Percentiles rank a stretch among this genome's conserved stretches.
Conservation (phyloP, 192 early-diverging fungal genomes). For the Podila clonocystis region DNA sequence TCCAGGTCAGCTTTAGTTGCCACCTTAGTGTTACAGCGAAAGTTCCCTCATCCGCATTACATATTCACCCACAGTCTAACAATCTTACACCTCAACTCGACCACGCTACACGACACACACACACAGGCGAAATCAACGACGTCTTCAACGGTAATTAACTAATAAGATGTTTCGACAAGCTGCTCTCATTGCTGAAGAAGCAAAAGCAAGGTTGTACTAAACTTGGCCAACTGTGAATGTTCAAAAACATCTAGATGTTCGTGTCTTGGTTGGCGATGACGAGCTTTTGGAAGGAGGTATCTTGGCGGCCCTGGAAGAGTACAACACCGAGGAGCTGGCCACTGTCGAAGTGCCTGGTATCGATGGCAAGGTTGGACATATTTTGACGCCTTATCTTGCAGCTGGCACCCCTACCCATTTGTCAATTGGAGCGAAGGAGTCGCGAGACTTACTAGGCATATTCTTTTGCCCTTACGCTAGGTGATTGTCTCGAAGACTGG, state of each 20-base stretch:
- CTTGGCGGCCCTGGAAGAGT: constrained; percentile 74
- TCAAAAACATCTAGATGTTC: constrained; percentile 74
- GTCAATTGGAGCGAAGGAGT: neutral
- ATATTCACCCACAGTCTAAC: too few species aligned
- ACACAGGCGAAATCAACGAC: constrained; percentile 83
- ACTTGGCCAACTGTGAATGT: too few species aligned
- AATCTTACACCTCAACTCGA: neutral
- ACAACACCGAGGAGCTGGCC: constrained; percentile 87
- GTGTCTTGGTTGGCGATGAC: constrained; percentile 84
- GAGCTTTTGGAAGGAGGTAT: constrained; percentile 75
- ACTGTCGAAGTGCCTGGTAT: constrained; percentile 74
- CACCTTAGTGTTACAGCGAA: neutral
- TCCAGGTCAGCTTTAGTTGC: constrained; percentile 69
- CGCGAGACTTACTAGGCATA: neutral
- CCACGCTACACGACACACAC: neutral
- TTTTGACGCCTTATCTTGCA: neutral
- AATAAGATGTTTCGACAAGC: neutral
- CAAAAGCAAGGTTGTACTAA: too few species aligned
- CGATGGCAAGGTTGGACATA: constrained; percentile 58
- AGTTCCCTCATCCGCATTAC: too few species aligned
- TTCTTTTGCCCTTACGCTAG: constrained; percentile 39
- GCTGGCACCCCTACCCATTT: neutral
- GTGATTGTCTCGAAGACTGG: constrained; percentile 82
- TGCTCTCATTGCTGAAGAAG: too few species aligned
- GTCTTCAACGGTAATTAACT: constrained; percentile 88